These are phyloP conservation scores for Botrytis tulipae DNA, from an alignment of 2,329 filamentous ascomycete genomes.

Conservation along the genomic window DNA sequence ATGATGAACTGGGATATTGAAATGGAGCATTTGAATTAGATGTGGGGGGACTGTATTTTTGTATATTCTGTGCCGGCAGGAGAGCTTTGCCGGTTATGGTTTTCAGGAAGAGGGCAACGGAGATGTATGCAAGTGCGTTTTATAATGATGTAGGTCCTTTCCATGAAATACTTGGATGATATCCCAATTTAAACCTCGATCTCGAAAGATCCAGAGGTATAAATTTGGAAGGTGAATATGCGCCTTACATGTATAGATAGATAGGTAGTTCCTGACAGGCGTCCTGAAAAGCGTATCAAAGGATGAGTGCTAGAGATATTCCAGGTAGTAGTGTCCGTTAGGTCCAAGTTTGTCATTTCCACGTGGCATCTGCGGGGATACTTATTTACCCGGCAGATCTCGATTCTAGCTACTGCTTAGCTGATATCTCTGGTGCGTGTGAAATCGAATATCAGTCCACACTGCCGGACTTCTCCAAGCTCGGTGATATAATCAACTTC, in stretches of 20 bases:
- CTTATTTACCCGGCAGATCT: neutral
- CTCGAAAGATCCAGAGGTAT: too few species aligned
- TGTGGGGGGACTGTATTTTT: neutral
- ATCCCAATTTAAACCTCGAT: neutral
- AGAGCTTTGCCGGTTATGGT: neutral
- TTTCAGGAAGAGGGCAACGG: neutral
- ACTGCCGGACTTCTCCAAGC: neutral
- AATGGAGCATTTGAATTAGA: neutral
- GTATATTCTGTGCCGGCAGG: neutral
- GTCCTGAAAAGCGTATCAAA: neutral
- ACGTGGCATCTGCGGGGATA: neutral
- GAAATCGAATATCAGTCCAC: neutral
- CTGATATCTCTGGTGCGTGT: neutral
- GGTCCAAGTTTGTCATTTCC: neutral
- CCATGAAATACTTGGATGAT: neutral
- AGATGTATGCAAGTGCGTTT: neutral
- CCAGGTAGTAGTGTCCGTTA: neutral
- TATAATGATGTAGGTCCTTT: neutral
- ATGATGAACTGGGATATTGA: neutral
- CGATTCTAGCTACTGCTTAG: accelerated
- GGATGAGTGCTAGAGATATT: neutral
- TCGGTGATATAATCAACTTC: neutral
- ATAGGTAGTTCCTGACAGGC: neutral
- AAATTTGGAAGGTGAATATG: too few species aligned
- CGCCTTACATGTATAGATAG: too few species aligned